phyloP scores from a whole-genome alignment of 148 eudicot genomes.

The Rhododendron ferrugineum region DNA sequence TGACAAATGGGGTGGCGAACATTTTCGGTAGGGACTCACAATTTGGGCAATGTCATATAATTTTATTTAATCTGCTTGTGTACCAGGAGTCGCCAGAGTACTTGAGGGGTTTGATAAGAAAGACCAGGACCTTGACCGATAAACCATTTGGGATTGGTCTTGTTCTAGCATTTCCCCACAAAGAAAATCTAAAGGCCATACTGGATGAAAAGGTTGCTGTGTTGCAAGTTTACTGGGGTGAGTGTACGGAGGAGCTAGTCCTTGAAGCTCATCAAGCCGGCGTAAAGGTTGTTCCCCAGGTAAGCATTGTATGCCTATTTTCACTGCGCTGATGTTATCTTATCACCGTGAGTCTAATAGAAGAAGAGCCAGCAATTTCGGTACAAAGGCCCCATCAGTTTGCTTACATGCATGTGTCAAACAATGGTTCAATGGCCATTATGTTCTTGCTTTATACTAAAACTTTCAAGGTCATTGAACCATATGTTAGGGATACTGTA shows the following conservation, averaged over 20 bases:
- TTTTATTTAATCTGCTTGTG: neutral
- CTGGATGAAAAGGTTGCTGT: conserved; percentile 82
- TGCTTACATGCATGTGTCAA: neutral
- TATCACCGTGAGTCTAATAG: neutral
- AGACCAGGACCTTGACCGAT: conserved; percentile 67
- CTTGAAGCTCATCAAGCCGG: conserved; percentile 74
- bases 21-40: neutral
- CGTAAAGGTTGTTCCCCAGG: conserved; percentile 91
- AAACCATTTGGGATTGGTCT: conserved; percentile 88
- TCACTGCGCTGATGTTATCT: neutral
- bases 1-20: neutral
- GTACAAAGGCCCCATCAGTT: neutral
- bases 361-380: neutral
- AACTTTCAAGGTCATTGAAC: neutral
- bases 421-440: neutral
- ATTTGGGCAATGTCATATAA: neutral
- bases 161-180: conserved; percentile 83
- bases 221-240: conserved; percentile 90
- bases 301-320: conserved; percentile 19
- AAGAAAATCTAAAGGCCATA: conserved; percentile 74
- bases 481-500: neutral
- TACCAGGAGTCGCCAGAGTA: conserved; percentile 79
- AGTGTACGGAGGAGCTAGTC: conserved; percentile 66
- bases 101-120: conserved; percentile 73
- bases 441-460: neutral